phyloP scores from a whole-genome alignment of 2,329 filamentous ascomycete species.

The Aspergillus sp. region DNA sequence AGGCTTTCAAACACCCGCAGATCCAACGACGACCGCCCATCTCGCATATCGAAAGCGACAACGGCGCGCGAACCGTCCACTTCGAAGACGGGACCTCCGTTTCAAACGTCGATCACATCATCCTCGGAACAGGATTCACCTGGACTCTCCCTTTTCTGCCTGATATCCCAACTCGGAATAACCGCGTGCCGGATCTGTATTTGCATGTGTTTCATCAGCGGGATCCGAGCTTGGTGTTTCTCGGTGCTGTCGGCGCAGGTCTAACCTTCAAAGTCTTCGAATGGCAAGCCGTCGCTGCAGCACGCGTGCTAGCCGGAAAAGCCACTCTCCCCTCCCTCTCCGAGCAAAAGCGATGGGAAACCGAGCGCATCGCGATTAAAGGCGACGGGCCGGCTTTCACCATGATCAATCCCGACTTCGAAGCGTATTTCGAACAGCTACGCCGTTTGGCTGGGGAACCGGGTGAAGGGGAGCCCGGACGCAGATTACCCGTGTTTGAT shows the following conservation, averaged over 20 bases:
- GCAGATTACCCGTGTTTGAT: constrained; percentile 40
- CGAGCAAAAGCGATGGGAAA: constrained; percentile 55
- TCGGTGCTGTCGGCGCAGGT: constrained; percentile 42
- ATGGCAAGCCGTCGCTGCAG: constrained; percentile 61
- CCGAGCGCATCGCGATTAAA: constrained; percentile 46
- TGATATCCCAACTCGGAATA: constrained; percentile 34
- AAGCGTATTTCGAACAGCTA: constrained; percentile 58
- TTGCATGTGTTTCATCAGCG: constrained; percentile 32
- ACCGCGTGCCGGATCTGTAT: constrained; percentile 30
- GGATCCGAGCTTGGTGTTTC: constrained; percentile 28
- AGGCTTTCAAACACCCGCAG: constrained; percentile 56
- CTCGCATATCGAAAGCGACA: constrained; percentile 33
- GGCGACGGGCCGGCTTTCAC: constrained; percentile 57
- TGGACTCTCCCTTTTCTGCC: constrained; percentile 62
- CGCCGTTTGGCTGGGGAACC: constrained; percentile 41
- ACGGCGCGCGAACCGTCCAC: constrained; percentile 43
- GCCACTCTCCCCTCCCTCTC: constrained; percentile 45
- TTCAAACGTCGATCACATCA: constrained; percentile 54
- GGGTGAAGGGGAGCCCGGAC: constrained; percentile 30
- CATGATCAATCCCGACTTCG: constrained; percentile 57
- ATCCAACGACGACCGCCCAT: constrained; percentile 27
- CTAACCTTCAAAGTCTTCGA: constrained; percentile 66
- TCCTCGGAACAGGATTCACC: constrained; percentile 64
- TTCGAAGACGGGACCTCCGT: constrained; percentile 54
- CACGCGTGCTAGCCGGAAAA: constrained; percentile 54